Evolutionary conservation across 2,329 filamentous ascomycete genomes (phyloP).

Genomic region (Phyllosticta paracitricarpa): DNA sequence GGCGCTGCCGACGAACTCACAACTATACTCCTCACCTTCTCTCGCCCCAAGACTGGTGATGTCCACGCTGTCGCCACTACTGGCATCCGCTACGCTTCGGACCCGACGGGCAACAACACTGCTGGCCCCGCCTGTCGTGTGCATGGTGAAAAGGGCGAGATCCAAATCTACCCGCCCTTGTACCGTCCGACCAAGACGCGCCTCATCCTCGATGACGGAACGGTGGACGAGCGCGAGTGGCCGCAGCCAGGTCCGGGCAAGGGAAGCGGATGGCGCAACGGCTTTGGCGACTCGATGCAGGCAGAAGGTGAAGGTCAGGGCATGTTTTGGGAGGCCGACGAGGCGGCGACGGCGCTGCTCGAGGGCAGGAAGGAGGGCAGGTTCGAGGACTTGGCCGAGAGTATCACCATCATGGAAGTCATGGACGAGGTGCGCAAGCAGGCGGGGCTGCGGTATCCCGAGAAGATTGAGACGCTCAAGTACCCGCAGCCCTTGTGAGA

Average conservation of each 20-base stretch:
- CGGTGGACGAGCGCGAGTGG: slow-evolving; percentile 38
- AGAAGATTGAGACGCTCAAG: slow-evolving; percentile 53
- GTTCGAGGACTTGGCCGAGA: slow-evolving; percentile 57
- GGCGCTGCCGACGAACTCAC: slow-evolving; percentile 71
- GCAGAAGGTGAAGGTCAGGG: slow-evolving; percentile 58
- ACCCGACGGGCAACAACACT: slow-evolving; percentile 48
- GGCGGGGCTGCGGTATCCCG: slow-evolving; percentile 52
- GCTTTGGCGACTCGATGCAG: slow-evolving; percentile 32
- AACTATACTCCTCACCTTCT: slow-evolving; percentile 69
- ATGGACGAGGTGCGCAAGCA: slow-evolving; percentile 62
- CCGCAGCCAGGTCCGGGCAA: slow-evolving; percentile 37
- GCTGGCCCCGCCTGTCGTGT: slow-evolving; percentile 63
- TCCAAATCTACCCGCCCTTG: slow-evolving; percentile 65
- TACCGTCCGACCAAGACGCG: slow-evolving; percentile 59
- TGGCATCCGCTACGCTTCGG: slow-evolving; percentile 33
- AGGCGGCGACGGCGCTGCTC: slow-evolving; percentile 62
- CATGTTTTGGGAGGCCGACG: slow-evolving; percentile 85
- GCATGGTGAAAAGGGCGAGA: slow-evolving; percentile 71
- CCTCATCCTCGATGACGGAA: slow-evolving; percentile 45
- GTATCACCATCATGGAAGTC: slow-evolving; percentile 72
- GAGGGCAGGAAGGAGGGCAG: slow-evolving; percentile 70
- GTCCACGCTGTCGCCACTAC: slow-evolving; percentile 61
- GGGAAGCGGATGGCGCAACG: slow-evolving; percentile 38
- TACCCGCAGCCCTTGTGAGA: slow-evolving; percentile 33
- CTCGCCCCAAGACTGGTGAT: slow-evolving; percentile 41